Evolutionary conservation across 257 asterid species (phyloP).

Genomic region (Plectranthus barbatus): DNA sequence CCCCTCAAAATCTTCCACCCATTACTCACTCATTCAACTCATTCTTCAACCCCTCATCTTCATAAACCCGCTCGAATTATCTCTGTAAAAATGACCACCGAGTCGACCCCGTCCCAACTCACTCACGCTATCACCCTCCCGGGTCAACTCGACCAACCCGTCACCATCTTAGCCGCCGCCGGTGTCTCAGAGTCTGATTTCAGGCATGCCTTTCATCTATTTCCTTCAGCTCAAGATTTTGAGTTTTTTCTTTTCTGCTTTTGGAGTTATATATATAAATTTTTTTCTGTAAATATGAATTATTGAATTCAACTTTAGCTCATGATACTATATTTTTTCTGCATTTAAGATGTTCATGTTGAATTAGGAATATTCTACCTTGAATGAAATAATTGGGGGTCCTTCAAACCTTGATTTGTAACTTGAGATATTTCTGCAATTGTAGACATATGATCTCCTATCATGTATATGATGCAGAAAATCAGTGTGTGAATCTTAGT

Average conservation of each 20-base stretch:
- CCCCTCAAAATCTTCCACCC: slow-evolving; percentile 15
- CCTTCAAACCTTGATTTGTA: neutral
- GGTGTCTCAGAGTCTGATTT: slow-evolving; percentile 69
- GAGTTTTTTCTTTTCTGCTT: neutral
- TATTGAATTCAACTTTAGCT: neutral
- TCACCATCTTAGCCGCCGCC: slow-evolving; percentile 52
- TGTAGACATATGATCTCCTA: neutral
- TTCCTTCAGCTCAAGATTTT: neutral
- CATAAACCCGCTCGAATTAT: slow-evolving; percentile 9
- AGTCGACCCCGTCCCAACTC: slow-evolving; percentile 31
- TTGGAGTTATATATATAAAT: neutral
- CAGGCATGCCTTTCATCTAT: slow-evolving; percentile 31
- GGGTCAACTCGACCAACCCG: slow-evolving; percentile 48
- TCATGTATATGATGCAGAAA: neutral
- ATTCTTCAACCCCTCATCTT: too few relatives aligned
- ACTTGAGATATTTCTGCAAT: neutral
- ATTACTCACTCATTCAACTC: slow-evolving; percentile 22
- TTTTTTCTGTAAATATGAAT: neutral
- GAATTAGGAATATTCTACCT: neutral
- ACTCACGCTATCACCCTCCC: slow-evolving; percentile 50
- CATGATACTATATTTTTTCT: neutral
- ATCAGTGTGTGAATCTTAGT: neutral
- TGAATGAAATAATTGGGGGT: neutral
- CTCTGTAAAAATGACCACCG: slow-evolving; percentile 45
- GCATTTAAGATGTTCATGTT: neutral